These are phyloP conservation scores for Apophysomyces trapeziformis DNA, from an alignment of 371 early-diverging fungal species.

Conservation along the genomic window DNA sequence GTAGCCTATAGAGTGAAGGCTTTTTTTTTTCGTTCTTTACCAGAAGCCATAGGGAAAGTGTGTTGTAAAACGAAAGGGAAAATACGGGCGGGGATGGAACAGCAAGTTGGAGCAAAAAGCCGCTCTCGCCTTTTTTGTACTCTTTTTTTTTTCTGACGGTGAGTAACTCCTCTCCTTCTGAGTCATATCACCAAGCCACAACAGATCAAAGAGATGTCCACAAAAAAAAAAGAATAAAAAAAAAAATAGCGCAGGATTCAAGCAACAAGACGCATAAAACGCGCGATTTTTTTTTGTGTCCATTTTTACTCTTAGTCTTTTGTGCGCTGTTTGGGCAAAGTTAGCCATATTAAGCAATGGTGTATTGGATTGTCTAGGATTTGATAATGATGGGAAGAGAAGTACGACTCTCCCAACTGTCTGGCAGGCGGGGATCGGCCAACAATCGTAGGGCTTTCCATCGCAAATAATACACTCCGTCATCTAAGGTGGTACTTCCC, in stretches of 20 bases:
- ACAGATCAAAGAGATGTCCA: background rate
- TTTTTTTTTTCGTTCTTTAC: too few species aligned
- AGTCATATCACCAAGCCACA: slow-evolving; percentile 11
- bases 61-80: background rate
- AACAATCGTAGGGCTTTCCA: slow-evolving; percentile 20
- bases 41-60: slow-evolving; percentile 3
- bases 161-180: background rate
- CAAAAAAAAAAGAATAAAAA: too few species aligned
- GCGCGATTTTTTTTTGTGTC: too few species aligned
- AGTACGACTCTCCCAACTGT: slow-evolving; percentile 23
- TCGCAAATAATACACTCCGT: slow-evolving; percentile 21
- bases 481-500: background rate
- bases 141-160: background rate
- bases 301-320: too few species aligned
- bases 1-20: slow-evolving; percentile 2
- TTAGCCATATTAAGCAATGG: too few species aligned
- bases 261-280: too few species aligned
- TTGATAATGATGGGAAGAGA: slow-evolving; percentile 18
- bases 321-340: too few species aligned
- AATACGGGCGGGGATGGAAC: slow-evolving; percentile 1
- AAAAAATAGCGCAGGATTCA: too few species aligned
- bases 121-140: slow-evolving; percentile 2
- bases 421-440: slow-evolving; percentile 18
- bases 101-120: background rate
- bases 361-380: too few species aligned